These are phyloP conservation scores for Thermothielavioides terrestris DNA, from an alignment of 495 filamentous ascomycete species.

Conservation along the genomic window DNA sequence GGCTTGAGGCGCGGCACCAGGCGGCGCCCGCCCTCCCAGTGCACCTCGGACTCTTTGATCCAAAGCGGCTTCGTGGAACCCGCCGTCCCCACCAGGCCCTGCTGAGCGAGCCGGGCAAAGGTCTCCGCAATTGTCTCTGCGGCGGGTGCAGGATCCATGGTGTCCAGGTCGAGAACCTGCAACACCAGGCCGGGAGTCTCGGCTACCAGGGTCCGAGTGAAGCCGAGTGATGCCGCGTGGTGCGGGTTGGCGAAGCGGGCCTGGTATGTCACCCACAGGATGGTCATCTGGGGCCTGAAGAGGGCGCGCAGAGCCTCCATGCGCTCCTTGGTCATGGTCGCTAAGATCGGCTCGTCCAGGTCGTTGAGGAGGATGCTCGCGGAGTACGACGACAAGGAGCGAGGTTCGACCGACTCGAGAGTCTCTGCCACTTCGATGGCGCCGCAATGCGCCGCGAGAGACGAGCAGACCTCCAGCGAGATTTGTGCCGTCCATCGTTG, in stretches of 20 bases:
- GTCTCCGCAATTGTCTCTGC: slow-evolving; percentile 15
- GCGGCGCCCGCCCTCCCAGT: slow-evolving; percentile 22
- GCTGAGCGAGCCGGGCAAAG: slow-evolving; percentile 22
- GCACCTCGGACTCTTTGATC: slow-evolving; percentile 32
- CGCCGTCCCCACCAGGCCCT: not conserved
- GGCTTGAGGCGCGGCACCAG: slow-evolving; percentile 33
- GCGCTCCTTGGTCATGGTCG: slow-evolving; percentile 25
- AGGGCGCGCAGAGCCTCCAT: slow-evolving; percentile 27
- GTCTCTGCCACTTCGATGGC: slow-evolving; percentile 11
- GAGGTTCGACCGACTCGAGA: slow-evolving; percentile 16
- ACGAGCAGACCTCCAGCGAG: slow-evolving; percentile 5
- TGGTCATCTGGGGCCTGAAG: slow-evolving; percentile 28
- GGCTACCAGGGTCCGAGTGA: slow-evolving; percentile 33
- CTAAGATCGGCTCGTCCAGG: slow-evolving; percentile 28
- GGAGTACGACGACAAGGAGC: slow-evolving; percentile 11
- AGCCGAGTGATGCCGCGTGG: slow-evolving; percentile 34
- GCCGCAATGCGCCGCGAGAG: slow-evolving; percentile 15
- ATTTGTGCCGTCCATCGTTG: slow-evolving; percentile 14
- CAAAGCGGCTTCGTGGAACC: slow-evolving; percentile 15
- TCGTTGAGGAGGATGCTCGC: slow-evolving; percentile 32
- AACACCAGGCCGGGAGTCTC: slow-evolving; percentile 32
- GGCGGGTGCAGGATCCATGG: slow-evolving; percentile 7
- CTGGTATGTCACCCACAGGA: slow-evolving; percentile 33
- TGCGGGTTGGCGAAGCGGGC: slow-evolving; percentile 24
- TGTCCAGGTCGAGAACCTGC: slow-evolving; percentile 36